phyloP scores from a whole-genome alignment of 2,329 filamentous ascomycete genomes.

The Monilinia polystroma region DNA sequence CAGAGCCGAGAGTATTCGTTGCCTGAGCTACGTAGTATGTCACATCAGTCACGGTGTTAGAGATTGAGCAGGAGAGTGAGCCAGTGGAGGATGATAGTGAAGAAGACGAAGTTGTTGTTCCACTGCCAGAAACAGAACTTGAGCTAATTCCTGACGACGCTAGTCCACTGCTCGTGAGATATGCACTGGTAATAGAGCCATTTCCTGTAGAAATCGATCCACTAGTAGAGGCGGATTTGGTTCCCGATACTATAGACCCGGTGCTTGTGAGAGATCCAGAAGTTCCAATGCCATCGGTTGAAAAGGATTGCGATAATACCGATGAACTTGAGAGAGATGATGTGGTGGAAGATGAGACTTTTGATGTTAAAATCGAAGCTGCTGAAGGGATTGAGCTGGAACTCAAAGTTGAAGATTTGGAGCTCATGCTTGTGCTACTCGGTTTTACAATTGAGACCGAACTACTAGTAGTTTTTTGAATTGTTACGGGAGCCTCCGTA shows the following conservation, averaged over 20 bases:
- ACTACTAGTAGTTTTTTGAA: neutral
- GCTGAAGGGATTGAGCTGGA: too few species aligned
- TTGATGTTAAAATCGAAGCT: too few species aligned
- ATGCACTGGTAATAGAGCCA: neutral
- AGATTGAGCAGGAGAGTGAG: constrained; percentile 4
- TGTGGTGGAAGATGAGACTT: too few species aligned
- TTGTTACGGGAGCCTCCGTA: too few species aligned
- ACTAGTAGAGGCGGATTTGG: neutral
- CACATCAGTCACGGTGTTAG: constrained; percentile 16
- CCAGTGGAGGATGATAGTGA: neutral
- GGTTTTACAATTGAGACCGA: neutral
- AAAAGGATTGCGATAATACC: too few species aligned
- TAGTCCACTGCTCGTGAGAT: neutral
- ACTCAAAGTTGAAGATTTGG: too few species aligned
- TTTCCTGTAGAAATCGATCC: neutral
- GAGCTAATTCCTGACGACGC: neutral
- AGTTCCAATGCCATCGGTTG: neutral
- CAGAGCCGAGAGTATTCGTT: constrained; percentile 8
- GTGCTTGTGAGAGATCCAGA: neutral
- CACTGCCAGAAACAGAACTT: neutral
- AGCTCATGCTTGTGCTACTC: too few species aligned
- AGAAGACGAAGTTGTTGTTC: neutral
- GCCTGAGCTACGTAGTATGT: constrained; percentile 9
- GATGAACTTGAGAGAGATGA: too few species aligned
- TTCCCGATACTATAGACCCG: neutral